These are phyloP conservation scores for Pachysandra terminalis DNA, from an alignment of 164 flowering plant species.

Conservation along the genomic window DNA sequence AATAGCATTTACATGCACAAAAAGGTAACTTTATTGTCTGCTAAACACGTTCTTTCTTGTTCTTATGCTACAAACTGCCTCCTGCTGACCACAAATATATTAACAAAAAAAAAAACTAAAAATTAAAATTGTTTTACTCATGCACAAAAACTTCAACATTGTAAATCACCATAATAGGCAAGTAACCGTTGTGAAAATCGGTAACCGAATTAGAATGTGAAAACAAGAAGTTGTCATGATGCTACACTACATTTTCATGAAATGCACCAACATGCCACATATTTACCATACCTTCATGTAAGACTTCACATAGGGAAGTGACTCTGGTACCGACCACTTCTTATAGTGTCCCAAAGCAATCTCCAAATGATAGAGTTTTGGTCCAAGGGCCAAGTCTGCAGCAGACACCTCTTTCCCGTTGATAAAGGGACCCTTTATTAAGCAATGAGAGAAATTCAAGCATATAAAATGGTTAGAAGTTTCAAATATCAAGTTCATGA, in stretches of 20 bases:
- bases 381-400: slow-evolving; percentile 86
- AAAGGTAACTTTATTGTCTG: too few relatives aligned
- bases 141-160: too few relatives aligned
- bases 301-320: slow-evolving; percentile 66
- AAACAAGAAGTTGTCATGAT: too few relatives aligned
- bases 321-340: slow-evolving; percentile 86
- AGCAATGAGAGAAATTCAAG: slow-evolving; percentile 10
- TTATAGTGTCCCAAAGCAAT: slow-evolving; percentile 87
- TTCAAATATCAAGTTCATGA: not conserved
- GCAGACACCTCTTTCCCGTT: slow-evolving; percentile 76
- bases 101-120: too few relatives aligned
- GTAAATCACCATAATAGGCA: too few relatives aligned
- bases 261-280: not conserved
- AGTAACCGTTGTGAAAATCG: too few relatives aligned
- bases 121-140: too few relatives aligned
- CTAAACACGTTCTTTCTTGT: too few relatives aligned
- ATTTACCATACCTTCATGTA: slow-evolving; percentile 78
- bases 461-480: not conserved
- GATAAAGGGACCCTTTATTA: slow-evolving; percentile 79
- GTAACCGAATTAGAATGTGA: too few relatives aligned
- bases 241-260: not conserved
- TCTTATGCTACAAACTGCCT: too few relatives aligned
- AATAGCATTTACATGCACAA: too few relatives aligned
- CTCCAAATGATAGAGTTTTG: slow-evolving; percentile 91
- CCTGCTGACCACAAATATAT: too few relatives aligned